Evolutionary conservation across 805 yeast species (phyloP).

Genomic region (Zygosaccharomyces rouxii): DNA sequence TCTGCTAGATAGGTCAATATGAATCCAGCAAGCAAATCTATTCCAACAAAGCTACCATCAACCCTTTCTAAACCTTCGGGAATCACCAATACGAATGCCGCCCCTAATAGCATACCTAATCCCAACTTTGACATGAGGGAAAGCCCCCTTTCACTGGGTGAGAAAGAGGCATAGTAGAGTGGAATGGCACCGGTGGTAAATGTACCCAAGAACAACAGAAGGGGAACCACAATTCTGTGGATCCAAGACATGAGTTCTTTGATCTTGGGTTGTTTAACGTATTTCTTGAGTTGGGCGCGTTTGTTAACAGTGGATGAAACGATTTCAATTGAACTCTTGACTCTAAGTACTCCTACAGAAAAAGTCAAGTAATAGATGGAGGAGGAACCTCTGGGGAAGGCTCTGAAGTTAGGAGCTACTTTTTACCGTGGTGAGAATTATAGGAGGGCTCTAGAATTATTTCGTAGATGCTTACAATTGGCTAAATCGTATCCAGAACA

Average conservation of each 20-base stretch:
- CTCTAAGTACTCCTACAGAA: neutral
- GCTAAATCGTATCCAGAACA: constrained; percentile 24
- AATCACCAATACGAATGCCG: constrained; percentile 49
- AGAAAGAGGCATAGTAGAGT: constrained; percentile 18
- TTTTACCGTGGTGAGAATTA: constrained; percentile 27
- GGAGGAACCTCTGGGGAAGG: constrained; percentile 26
- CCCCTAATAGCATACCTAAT: constrained; percentile 52
- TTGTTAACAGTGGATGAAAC: neutral
- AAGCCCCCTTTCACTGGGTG: constrained; percentile 24
- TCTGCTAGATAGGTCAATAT: constrained; percentile 39
- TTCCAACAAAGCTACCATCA: constrained; percentile 39
- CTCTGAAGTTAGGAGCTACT: constrained; percentile 27
- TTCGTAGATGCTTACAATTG: constrained; percentile 26
- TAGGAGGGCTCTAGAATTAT: constrained; percentile 26
- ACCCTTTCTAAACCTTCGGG: constrained; percentile 48
- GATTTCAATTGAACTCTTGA: neutral
- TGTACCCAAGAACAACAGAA: constrained; percentile 24
- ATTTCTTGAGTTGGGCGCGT: neutral
- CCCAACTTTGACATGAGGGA: constrained; percentile 45
- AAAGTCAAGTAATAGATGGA: constrained; percentile 5
- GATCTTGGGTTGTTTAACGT: neutral
- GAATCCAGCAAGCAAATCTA: constrained; percentile 48
- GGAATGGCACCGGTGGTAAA: constrained; percentile 32
- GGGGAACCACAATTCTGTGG: constrained; percentile 14
- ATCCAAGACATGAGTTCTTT: constrained; percentile 10